Conservation (phyloP, 2,329 filamentous ascomycete species). For the Monilinia aucupariae region DNA sequence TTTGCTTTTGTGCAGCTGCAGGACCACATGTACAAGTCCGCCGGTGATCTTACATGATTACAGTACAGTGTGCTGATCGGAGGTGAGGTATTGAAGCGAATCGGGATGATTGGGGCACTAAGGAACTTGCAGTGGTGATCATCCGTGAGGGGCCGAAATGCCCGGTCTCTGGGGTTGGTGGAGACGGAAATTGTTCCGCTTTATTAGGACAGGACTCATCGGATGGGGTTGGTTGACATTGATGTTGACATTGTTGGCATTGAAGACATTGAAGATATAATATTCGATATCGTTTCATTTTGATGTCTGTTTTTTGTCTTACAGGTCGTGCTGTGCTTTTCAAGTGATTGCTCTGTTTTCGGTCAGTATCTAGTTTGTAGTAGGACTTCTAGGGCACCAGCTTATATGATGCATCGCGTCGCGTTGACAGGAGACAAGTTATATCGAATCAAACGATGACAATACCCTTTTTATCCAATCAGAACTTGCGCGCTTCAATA, state of each 20-base stretch:
- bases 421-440: not conserved
- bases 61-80: not conserved
- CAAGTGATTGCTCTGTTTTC: not conserved
- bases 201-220: too few species aligned
- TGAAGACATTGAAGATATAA: not conserved
- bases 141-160: not conserved
- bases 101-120: not conserved
- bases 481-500: not conserved
- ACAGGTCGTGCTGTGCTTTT: too few species aligned
- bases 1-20: too few species aligned
- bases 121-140: not conserved
- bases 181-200: constrained; percentile 3
- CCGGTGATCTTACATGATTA: too few species aligned
- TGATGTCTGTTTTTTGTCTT: too few species aligned
- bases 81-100: not conserved
- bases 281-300: too few species aligned
- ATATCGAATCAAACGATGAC: not conserved
- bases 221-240: not conserved
- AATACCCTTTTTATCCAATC: too few species aligned
- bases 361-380: not conserved
- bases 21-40: too few species aligned
- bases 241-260: too few species aligned
- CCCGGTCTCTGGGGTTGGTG: not conserved
- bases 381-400: not conserved
- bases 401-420: not conserved